Evolutionary conservation across 805 yeast species (phyloP), one percentile per base, ranked within the genome.

Genomic region (Saccharomycopsis sp.): DNA sequence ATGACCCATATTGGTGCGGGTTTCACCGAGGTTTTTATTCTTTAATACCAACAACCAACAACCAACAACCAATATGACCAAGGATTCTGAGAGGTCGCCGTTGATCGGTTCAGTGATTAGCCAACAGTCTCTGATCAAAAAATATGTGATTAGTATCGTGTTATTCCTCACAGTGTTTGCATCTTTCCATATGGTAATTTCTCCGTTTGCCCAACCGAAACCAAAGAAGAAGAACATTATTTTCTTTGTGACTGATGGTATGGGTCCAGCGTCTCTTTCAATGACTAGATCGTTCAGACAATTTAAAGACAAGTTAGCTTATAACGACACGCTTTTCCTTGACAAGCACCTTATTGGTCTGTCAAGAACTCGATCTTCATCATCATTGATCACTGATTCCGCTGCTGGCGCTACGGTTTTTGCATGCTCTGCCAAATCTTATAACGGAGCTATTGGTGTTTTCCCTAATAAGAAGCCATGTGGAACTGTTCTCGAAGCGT

Each of bases 341-440:
- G 96, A 88, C 61, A 66, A 73, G 48, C 75, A 80, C 58, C 64
- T 87, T 38, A 73, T 88, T 42, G 97, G 97, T 22, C 72, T 84
- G 20, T 83, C 94, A 6, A 73, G 97, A 54, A 89, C 97, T 0
- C 71, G 88, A 50, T 84, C 95, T 14, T 75, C 77, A 21, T 68
- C 71, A 51, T 83, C 95, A 1, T 67, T 85, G 55, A 76, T 89
- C 48, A 89, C 97, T 0, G 97, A 89, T 60, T 85, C 95, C 23
- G 97, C 97, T 8, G 97, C 97, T 2, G 97, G 96, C 13, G 97
- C 96, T 13, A 87, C 96, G 11, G 96, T 95, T 1, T 89, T 88
- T 57, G 71, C 95, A 0, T 86, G 96, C 62, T 90, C 79, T 4
- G 57, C 78, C 55, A 89, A 89, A 66, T 67, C 88, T 4, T 87